A percentile compares a stretch with the other conserved stretches of the same genome.
phyloP scores from a whole-genome alignment of 768 basidiomycete species.

The Pleurotus sapidus region DNA sequence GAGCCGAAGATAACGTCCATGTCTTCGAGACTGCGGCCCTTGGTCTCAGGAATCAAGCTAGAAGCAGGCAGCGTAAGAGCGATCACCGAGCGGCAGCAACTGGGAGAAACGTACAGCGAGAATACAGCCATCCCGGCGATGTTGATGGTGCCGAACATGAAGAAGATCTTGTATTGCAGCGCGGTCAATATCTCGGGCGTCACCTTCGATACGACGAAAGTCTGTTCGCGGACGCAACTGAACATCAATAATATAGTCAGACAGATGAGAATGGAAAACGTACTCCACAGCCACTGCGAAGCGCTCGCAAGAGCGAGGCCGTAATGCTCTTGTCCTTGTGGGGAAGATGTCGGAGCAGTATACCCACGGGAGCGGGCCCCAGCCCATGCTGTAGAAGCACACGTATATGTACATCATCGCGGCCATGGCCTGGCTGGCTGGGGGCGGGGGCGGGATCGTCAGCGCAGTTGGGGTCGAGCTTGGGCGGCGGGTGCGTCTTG shows the following conservation, averaged over 20 bases:
- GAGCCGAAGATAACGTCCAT: slow-evolving; percentile 58
- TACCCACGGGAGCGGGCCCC: slow-evolving; percentile 47
- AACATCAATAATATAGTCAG: background rate
- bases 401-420: slow-evolving; percentile 86
- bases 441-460: slow-evolving; percentile 29
- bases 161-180: slow-evolving; percentile 72
- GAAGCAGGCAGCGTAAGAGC: background rate
- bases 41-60: slow-evolving; percentile 61
- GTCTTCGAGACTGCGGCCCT: slow-evolving; percentile 52
- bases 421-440: slow-evolving; percentile 78
- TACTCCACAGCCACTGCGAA: slow-evolving; percentile 85
- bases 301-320: slow-evolving; percentile 73
- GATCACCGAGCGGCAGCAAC: background rate
- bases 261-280: slow-evolving; percentile 8
- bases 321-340: slow-evolving; percentile 77
- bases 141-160: slow-evolving; percentile 77
- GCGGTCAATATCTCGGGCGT: slow-evolving; percentile 61
- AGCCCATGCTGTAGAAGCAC: slow-evolving; percentile 85
- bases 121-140: slow-evolving; percentile 68
- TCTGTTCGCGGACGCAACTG: slow-evolving; percentile 31
- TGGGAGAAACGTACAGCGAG: slow-evolving; percentile 43
- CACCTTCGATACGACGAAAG: slow-evolving; percentile 69
- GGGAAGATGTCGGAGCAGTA: slow-evolving; percentile 86
- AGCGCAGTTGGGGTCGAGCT: slow-evolving; percentile 15
- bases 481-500: slow-evolving; percentile 68